Conservation (phyloP, 2,329 filamentous ascomycete genomes). For the Fusarium incarnatum region DNA sequence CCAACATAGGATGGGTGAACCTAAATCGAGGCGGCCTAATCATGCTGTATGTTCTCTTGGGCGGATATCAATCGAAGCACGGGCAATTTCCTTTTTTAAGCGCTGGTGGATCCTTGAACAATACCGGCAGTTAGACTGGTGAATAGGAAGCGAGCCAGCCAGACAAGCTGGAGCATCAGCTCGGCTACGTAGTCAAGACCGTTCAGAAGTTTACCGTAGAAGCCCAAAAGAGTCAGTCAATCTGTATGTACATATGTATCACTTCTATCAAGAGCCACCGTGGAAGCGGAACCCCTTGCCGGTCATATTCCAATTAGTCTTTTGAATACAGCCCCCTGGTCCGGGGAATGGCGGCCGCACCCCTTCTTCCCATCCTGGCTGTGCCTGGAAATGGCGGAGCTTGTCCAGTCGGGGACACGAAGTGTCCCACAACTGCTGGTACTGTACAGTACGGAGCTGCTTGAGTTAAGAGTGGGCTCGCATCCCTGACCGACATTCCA, state of each 20-base stretch:
- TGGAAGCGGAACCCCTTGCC: conserved; percentile 50
- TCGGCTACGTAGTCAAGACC: conserved; percentile 28
- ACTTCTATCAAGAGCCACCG: conserved; percentile 41
- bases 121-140: conserved; percentile 44
- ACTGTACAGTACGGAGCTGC: conserved; percentile 12
- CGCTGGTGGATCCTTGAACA: conserved; percentile 31
- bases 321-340: conserved; percentile 37
- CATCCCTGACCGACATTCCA: conserved; percentile 51
- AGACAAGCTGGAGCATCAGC: conserved; percentile 37
- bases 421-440: conserved; percentile 41
- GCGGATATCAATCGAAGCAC: conserved; percentile 33
- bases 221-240: conserved; percentile 32
- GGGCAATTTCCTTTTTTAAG: conserved; percentile 33
- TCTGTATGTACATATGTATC: conserved; percentile 38
- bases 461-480: conserved; percentile 37
- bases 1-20: conserved; percentile 17
- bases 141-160: conserved; percentile 37
- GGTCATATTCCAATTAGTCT: conserved; percentile 40
- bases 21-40: conserved; percentile 32
- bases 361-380: conserved; percentile 40
- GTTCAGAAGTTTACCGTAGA: conserved; percentile 32
- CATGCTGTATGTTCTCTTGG: conserved; percentile 27
- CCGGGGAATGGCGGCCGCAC: conserved; percentile 44
- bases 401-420: conserved; percentile 29
- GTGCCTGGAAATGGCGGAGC: conserved; percentile 45